Base-by-base conservation (phyloP, 2,329 filamentous ascomycete genomes). In the Chaetomiaceae sp. region DNA sequence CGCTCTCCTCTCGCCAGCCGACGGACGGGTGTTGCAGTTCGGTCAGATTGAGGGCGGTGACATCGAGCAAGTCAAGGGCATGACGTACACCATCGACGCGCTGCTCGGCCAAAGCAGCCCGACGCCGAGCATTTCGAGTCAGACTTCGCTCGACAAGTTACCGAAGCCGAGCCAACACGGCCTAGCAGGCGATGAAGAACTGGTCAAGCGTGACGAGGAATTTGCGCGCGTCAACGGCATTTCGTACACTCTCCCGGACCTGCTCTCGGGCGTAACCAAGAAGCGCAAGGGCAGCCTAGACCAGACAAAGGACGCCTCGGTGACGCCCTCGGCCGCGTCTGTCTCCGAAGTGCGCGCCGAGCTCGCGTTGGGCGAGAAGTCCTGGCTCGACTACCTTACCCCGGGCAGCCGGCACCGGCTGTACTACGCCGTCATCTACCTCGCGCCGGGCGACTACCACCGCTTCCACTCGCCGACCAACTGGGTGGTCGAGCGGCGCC, bases 31-130 rank as follows among this genome's bases (percentile, higher is more conserved):
- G 37, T 78, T 98, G 20, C 91, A 97, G 59, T 96, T 89, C 58
- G 93, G 93, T 10, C 83, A 82, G 57, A 96, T 98, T 47, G 85
- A 94, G 60, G 82, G 90, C 59, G 90, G 91, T 38, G 88, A 96
- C 61, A 94, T 98, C 35, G 93, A 98, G 65, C 93, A 98, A 69
- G 91, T 98, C 54, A 98, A 98, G 69, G 93, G 93, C 50, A 93
- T 98, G 76, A 98, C 93, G 1, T 98, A 98, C 68, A 95, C 84
- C 56, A 78, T 98, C 45, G 93, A 98, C 63, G 90, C 93, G 7
- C 76, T 98, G 2, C 76, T 98, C 2, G 93, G 93, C 42, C 81
- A 78, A 54, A 72, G 73, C 51, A 78, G 74, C 6, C 77, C 77
- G 30, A 62, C 73, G 5, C 66, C 75, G 15, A 79, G 78, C 67